Evolutionary conservation across 768 basidiomycete genomes (phyloP).

Genomic region (Suillus americanus): DNA sequence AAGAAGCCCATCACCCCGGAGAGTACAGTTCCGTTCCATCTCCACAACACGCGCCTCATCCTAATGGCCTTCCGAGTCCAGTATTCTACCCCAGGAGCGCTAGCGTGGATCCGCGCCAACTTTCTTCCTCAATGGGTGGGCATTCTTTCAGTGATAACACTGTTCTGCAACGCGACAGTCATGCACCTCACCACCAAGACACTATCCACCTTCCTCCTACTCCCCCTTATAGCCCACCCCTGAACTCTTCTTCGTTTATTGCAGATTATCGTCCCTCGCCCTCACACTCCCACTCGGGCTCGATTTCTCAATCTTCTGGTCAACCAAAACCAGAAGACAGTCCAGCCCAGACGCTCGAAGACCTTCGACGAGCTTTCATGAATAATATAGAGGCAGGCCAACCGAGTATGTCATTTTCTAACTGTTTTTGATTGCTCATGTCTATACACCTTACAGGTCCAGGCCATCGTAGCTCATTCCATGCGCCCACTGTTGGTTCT

Average conservation of each 20-base stretch:
- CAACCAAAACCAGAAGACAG: slow-evolving; percentile 7
- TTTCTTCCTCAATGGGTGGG: not conserved
- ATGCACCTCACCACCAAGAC: not conserved
- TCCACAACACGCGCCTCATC: not conserved
- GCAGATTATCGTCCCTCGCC: not conserved
- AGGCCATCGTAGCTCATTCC: not conserved
- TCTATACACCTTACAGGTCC: not conserved
- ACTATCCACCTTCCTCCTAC: slow-evolving; percentile 17
- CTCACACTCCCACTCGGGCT: not conserved
- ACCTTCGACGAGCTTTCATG: slow-evolving; percentile 17
- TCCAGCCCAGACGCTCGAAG: slow-evolving; percentile 21
- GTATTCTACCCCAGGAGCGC: slow-evolving; percentile 2
- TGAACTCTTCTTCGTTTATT: not conserved
- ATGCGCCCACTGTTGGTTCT: slow-evolving; percentile 1
- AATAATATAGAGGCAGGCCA: slow-evolving; percentile 11
- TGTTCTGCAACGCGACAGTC: slow-evolving; percentile 8
- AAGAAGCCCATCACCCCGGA: not conserved
- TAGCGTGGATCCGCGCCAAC: slow-evolving; percentile 3
- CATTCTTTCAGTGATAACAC: slow-evolving; percentile 5
- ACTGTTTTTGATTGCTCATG: not conserved
- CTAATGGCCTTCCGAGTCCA: not conserved
- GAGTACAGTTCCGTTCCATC: not conserved
- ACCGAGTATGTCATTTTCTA: slow-evolving; percentile 4
- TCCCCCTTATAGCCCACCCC: slow-evolving; percentile 32
- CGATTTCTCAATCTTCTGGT: not conserved